Evolutionary conservation across 2,329 filamentous ascomycete genomes (phyloP).

Genomic region (Neonectria coccinea): DNA sequence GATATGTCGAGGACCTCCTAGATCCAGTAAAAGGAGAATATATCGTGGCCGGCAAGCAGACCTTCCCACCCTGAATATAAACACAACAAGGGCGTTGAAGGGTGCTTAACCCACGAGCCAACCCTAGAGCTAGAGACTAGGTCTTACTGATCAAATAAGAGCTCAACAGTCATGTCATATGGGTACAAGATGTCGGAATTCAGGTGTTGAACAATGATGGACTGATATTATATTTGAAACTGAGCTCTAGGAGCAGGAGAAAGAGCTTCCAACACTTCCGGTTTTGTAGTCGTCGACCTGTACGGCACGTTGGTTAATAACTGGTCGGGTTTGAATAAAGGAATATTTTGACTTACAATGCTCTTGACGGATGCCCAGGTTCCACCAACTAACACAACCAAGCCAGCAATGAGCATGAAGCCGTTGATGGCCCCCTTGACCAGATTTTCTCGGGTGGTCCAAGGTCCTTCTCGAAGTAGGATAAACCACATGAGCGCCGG

Average conservation of each 20-base stretch:
- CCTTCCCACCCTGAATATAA: no score
- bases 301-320: background rate
- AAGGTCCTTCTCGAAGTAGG: slow-evolving; percentile 24
- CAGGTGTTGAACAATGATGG: background rate
- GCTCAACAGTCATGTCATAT: no score
- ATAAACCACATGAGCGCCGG: slow-evolving; percentile 29
- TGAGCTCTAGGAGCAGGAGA: slow-evolving; percentile 12
- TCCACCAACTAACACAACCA: slow-evolving; percentile 27
- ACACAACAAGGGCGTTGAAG: no score
- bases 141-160: no score
- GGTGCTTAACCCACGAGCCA: no score
- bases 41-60: no score
- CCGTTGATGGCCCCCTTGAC: slow-evolving; percentile 26
- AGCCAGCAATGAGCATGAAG: slow-evolving; percentile 25
- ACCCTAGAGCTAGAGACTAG: no score
- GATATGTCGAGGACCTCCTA: no score
- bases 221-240: background rate
- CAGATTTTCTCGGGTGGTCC: slow-evolving; percentile 23
- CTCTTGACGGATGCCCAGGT: slow-evolving; percentile 28
- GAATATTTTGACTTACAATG: slow-evolving; percentile 17
- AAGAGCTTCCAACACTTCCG: slow-evolving; percentile 18
- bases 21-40: no score
- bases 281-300: slow-evolving; percentile 26
- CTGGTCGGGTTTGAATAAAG: background rate
- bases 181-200: background rate